phyloP scores from a whole-genome alignment of 768 basidiomycete species.

The Nevesoporus exiguus region DNA sequence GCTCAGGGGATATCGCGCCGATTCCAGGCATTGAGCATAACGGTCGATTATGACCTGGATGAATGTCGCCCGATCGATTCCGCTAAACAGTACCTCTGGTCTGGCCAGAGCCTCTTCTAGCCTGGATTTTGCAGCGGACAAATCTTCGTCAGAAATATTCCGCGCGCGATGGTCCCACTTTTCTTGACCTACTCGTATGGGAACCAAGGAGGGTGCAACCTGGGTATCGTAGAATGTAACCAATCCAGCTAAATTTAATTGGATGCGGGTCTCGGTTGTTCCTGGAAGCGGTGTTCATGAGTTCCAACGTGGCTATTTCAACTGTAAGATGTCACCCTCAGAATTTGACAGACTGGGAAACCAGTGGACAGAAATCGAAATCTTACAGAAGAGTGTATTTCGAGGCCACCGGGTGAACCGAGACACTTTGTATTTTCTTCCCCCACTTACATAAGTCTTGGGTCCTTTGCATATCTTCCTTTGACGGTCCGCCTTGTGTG shows the following conservation, averaged over 20 bases:
- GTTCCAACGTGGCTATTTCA: conserved; percentile 4
- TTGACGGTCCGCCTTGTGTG: conserved; percentile 27
- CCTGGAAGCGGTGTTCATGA: conserved; percentile 20
- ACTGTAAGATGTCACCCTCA: not conserved
- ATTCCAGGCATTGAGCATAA: conserved; percentile 30
- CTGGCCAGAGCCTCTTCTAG: conserved; percentile 3
- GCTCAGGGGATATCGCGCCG: conserved; percentile 22
- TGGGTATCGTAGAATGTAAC: conserved; percentile 28
- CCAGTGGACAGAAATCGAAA: not conserved
- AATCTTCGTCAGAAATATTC: conserved; percentile 14
- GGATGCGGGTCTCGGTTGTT: conserved; percentile 26
- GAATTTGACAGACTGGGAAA: not conserved
- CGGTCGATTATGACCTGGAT: conserved; percentile 30
- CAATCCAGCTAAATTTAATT: conserved; percentile 15
- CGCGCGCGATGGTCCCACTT: conserved; percentile 19
- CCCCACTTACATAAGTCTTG: conserved; percentile 38
- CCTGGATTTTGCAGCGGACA: not conserved
- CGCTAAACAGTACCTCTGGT: conserved; percentile 19
- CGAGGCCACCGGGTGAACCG: not conserved
- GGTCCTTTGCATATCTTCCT: conserved; percentile 27
- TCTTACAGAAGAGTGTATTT: not conserved
- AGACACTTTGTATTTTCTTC: conserved; percentile 25
- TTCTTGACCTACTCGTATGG: conserved; percentile 11
- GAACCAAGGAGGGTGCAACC: conserved; percentile 18
- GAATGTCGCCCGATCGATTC: conserved; percentile 32